Evolutionary conservation across 345 rosid species (phyloP).

Genomic region (Populus davidiana): DNA sequence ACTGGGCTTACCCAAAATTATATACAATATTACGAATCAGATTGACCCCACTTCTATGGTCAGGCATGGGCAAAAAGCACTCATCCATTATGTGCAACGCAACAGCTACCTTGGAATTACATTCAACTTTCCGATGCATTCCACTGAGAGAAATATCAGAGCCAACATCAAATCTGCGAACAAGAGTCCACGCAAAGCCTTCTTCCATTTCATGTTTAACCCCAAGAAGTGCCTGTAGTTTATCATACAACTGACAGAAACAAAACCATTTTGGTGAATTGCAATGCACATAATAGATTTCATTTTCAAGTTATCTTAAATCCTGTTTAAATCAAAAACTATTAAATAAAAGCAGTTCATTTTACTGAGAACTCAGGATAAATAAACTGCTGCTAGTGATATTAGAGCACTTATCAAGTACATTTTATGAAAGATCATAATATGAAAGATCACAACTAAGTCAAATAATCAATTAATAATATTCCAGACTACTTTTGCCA

Average conservation of each 20-base stretch:
- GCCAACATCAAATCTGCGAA: constrained; percentile 57
- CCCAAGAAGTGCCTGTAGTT: constrained; percentile 65
- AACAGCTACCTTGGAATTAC: constrained; percentile 86
- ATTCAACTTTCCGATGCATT: constrained; percentile 51
- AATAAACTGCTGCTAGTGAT: not conserved
- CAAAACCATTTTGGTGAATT: not conserved
- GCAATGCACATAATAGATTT: not conserved
- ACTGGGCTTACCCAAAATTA: constrained; percentile 66
- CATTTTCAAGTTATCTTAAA: not conserved
- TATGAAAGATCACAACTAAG: not conserved
- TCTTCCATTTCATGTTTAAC: constrained; percentile 75
- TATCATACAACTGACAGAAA: constrained; percentile 48
- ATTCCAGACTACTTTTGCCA: not conserved
- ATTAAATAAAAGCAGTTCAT: not conserved
- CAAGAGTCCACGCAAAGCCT: constrained; percentile 81
- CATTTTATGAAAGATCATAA: not conserved
- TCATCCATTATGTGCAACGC: constrained; percentile 87
- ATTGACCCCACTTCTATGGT: constrained; percentile 85
- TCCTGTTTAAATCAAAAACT: not conserved
- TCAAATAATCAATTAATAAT: not conserved
- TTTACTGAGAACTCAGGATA: not conserved
- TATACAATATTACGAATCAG: constrained; percentile 82
- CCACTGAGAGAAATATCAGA: constrained; percentile 48
- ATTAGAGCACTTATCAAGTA: not conserved
- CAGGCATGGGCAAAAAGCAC: constrained; percentile 82